Conservation (phyloP, 116 monocot genomes). For the Iris pallida region DNA sequence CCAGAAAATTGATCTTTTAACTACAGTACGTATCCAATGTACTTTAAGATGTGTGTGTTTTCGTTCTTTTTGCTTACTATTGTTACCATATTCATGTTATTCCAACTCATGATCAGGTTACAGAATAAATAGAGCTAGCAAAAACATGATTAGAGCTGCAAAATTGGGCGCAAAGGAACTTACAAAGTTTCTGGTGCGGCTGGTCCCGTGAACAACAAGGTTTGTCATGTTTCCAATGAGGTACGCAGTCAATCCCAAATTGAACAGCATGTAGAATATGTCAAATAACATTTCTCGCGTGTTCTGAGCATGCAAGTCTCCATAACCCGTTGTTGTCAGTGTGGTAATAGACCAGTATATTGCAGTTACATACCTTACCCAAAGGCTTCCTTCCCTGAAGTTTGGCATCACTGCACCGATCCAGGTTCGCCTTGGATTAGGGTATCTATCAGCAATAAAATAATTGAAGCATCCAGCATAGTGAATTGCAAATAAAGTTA, state of each 20-base stretch:
- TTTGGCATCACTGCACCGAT: constrained; percentile 52
- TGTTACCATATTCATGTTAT: not conserved
- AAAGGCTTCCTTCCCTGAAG: constrained; percentile 45
- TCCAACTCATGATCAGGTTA: not conserved
- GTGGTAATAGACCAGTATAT: constrained; percentile 87
- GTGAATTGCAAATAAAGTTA: constrained; percentile 67
- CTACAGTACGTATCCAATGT: no score
- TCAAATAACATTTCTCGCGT: constrained; percentile 64
- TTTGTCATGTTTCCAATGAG: constrained; percentile 91
- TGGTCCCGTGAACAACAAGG: constrained; percentile 54
- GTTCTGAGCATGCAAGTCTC: constrained; percentile 70
- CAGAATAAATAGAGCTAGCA: not conserved
- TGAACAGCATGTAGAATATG: constrained; percentile 70
- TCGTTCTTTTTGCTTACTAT: no score
- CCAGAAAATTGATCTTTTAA: no score
- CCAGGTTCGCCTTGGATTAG: constrained; percentile 50
- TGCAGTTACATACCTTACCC: constrained; percentile 65
- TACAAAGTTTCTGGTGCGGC: constrained; percentile 70
- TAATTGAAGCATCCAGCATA: constrained; percentile 75
- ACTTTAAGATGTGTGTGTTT: no score
- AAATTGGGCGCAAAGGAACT: not conserved
- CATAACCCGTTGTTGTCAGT: constrained; percentile 70
- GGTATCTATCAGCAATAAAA: constrained; percentile 63
- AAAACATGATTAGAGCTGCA: no score
- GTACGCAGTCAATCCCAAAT: constrained; percentile 67